Evolutionary conservation across 495 filamentous ascomycete genomes (phyloP), one percentile per base, ranked within the genome.

Genomic region (Parathielavia hyrcaniae): DNA sequence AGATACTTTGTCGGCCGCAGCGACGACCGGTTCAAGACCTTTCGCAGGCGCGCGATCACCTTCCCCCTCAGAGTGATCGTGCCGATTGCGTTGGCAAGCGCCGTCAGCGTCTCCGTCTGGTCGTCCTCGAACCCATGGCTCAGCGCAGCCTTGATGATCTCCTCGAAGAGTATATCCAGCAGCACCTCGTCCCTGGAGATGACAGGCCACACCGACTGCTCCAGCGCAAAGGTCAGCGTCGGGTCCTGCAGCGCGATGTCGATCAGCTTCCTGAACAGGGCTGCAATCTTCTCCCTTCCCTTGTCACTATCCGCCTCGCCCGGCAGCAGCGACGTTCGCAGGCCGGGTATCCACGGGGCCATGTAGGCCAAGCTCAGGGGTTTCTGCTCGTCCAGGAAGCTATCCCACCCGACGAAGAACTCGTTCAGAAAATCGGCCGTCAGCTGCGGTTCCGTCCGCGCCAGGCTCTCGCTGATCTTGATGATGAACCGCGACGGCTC

Each of bases 351-450:
- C 83, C 83, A 86, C 5, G 83, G 83, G 20, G 81, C 80, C 81
- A 86, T 84, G 62, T 86, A 86, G 8, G 79, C 76, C 9, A 86
- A 72, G 58, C 81, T 84, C 48, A 86, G 63, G 5, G 83, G 81
- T 59, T 83, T 77, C 66, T 86, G 83, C 50, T 81, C 76, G 12
- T 81, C 77, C 23, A 78, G 74, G 61, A 84, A 83, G 64, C 81
- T 82, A 50, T 83, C 83, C 83, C 83, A 86, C 11, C 83, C 81
- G 40, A 84, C 79, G 59, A 86, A 86, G 61, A 86, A 86, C 66
- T 86, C 83, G 30, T 81, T 83, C 32, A 86, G 60, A 58, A 86
- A 86, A 63, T 86, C 83, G 36, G 75, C 75, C 1, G 83, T 86
- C n/a, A 86, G 72, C 63, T 83, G 82, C 38, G 83, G 82, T 60